Percentiles rank a stretch among this genome's conserved stretches.
Evolutionary conservation across 176 grass and related monocot species (phyloP).

Genomic region (Oryza rufipogon): DNA sequence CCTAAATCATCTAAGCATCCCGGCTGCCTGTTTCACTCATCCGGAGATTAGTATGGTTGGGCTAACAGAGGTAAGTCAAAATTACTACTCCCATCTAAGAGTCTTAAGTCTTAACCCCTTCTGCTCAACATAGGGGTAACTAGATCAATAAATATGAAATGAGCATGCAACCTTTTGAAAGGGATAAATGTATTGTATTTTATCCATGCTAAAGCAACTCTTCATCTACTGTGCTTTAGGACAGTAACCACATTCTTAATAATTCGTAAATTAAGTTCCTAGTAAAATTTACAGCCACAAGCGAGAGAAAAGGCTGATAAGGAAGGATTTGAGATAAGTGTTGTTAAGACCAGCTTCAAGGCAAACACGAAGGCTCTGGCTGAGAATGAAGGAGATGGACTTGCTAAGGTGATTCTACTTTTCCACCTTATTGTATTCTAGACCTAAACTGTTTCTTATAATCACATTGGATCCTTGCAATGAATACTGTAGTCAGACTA

Average conservation of each 20-base stretch:
- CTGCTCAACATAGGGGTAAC: constrained; percentile 9
- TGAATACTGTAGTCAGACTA: neutral
- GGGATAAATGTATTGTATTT: neutral
- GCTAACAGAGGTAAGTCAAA: constrained; percentile 58
- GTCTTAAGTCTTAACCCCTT: constrained; percentile 7
- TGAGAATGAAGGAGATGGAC: constrained; percentile 92
- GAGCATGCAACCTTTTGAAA: neutral
- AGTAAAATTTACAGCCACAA: constrained; percentile 56
- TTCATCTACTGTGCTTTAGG: neutral
- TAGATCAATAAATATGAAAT: neutral
- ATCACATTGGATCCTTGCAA: neutral
- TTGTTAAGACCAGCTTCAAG: constrained; percentile 99
- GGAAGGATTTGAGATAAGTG: constrained; percentile 76
- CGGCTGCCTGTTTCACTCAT: constrained; percentile 73
- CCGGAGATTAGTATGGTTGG: constrained; percentile 79
- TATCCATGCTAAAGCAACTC: neutral
- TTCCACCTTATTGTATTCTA: neutral
- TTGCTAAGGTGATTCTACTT: constrained; percentile 51
- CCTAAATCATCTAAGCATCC: constrained; percentile 71
- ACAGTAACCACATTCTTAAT: neutral
- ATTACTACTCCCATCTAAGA: constrained; percentile 6
- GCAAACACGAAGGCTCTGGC: constrained; percentile 98
- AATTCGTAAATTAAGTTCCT: neutral
- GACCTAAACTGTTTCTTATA: neutral
- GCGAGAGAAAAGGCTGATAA: constrained; percentile 77